phyloP scores from a whole-genome alignment of 2,329 filamentous ascomycete species.

The Lachnellula cervina region DNA sequence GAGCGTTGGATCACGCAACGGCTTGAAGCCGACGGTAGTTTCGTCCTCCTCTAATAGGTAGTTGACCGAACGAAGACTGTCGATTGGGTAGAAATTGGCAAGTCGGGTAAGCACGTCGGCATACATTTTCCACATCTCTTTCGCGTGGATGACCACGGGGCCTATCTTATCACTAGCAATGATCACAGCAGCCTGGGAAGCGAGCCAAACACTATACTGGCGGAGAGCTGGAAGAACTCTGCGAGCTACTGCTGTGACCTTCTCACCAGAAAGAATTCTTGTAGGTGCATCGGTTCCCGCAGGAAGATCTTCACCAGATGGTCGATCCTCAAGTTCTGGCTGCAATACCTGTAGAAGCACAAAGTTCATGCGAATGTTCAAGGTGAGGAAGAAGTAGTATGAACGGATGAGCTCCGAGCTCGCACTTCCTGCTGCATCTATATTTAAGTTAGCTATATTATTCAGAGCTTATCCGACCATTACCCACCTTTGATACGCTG shows the following conservation, averaged over 20 bases:
- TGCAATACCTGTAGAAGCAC: conserved; percentile 66
- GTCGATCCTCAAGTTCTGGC: conserved; percentile 57
- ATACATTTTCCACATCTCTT: conserved; percentile 62
- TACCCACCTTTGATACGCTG: conserved; percentile 52
- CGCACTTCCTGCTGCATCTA: conserved; percentile 38
- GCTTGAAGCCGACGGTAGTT: conserved; percentile 60
- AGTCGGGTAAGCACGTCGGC: conserved; percentile 57
- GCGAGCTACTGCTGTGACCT: conserved; percentile 53
- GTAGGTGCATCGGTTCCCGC: conserved; percentile 36
- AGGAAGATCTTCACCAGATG: conserved; percentile 37
- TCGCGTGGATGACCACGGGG: conserved; percentile 50
- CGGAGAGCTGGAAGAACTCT: conserved; percentile 60
- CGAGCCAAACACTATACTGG: conserved; percentile 64
- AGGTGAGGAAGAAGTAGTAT: conserved; percentile 63
- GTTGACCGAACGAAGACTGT: conserved; percentile 48
- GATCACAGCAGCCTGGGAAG: conserved; percentile 49
- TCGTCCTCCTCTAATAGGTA: conserved; percentile 67
- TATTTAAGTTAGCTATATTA: conserved; percentile 4
- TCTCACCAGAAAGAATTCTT: conserved; percentile 37
- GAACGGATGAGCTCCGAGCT: conserved; percentile 38
- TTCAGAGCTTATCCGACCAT: background rate
- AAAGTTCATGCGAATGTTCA: conserved; percentile 75
- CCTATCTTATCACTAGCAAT: conserved; percentile 49
- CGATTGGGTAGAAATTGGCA: conserved; percentile 53
- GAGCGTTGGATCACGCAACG: conserved; percentile 45